Evolutionary conservation across 176 grass and related monocot species (phyloP).

Genomic region (Musa beccarii): DNA sequence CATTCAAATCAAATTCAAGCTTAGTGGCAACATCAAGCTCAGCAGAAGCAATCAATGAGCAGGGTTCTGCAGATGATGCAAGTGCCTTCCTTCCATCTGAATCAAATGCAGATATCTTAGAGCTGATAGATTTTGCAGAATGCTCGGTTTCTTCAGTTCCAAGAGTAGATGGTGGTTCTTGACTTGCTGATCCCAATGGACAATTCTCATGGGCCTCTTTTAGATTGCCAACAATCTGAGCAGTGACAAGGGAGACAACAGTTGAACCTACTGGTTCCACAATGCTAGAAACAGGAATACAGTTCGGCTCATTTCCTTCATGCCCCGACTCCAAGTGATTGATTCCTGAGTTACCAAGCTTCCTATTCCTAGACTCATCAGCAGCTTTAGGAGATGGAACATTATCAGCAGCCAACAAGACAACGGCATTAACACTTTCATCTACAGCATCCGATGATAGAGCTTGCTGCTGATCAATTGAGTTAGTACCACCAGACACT

Average conservation of each 20-base stretch:
- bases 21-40: slow-evolving; percentile 35
- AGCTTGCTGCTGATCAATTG: slow-evolving; percentile 23
- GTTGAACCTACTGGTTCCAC: slow-evolving; percentile 17
- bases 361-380: slow-evolving; percentile 4
- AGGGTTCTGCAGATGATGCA: slow-evolving; percentile 39
- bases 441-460: slow-evolving; percentile 16
- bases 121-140: slow-evolving; percentile 20
- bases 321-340: slow-evolving; percentile 21
- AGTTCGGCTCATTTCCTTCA: slow-evolving; percentile 25
- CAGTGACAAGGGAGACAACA: slow-evolving; percentile 18
- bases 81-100: slow-evolving; percentile 29
- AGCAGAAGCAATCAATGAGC: slow-evolving; percentile 23
- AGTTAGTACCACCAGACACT: slow-evolving; percentile 16
- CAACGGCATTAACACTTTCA: slow-evolving; percentile 5
- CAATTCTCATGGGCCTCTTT: slow-evolving; percentile 27
- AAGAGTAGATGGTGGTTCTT: slow-evolving; percentile 10
- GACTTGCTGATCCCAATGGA: slow-evolving; percentile 34
- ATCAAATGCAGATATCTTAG: slow-evolving; percentile 25
- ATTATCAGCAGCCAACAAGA: background rate
- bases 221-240: slow-evolving; percentile 25
- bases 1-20: slow-evolving; percentile 82
- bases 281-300: slow-evolving; percentile 16
- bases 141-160: slow-evolving; percentile 18
- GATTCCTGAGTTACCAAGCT: slow-evolving; percentile 4
- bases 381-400: background rate